A percentile compares a stretch with the other conserved stretches of the same genome.
Evolutionary conservation across 257 asterid genomes (phyloP).

Genomic region (Parsonsia alboflavescens): DNA sequence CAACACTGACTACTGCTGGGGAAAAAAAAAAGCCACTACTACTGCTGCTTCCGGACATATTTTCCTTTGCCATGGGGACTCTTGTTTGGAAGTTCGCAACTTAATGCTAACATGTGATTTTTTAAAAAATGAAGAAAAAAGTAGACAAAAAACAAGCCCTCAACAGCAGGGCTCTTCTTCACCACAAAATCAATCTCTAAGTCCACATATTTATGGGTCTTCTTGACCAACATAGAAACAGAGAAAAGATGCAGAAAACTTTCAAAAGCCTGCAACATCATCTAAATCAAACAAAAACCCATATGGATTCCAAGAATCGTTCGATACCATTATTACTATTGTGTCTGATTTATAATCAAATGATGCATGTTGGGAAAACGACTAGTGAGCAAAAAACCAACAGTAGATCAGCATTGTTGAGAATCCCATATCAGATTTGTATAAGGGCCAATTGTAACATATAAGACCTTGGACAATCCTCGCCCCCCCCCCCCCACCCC

Average conservation of each 20-base stretch:
- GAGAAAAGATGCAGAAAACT: neutral
- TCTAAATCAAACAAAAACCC: neutral
- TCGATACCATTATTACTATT: too few relatives aligned
- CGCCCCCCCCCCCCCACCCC: too few relatives aligned
- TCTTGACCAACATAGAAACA: neutral
- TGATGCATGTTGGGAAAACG: neutral
- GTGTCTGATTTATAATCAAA: neutral
- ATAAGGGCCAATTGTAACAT: too few relatives aligned
- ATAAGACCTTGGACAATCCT: too few relatives aligned
- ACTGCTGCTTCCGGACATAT: constrained; percentile 19
- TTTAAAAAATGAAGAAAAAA: neutral
- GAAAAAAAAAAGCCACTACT: too few relatives aligned
- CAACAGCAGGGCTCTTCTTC: constrained; percentile 1
- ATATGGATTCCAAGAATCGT: neutral
- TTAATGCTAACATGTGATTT: constrained; percentile 32
- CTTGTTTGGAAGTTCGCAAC: constrained; percentile 23
- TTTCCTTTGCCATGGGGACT: constrained; percentile 18
- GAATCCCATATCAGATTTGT: too few relatives aligned
- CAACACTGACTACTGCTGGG: constrained; percentile 8
- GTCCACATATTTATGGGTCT: neutral
- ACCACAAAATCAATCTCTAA: neutral
- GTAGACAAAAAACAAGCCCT: constrained; percentile 16
- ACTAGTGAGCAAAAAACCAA: neutral
- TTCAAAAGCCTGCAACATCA: too few relatives aligned
- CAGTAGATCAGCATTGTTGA: too few relatives aligned